Evolutionary conservation across 139 green algal genomes (phyloP).

Genomic region (Closterium sp.): DNA sequence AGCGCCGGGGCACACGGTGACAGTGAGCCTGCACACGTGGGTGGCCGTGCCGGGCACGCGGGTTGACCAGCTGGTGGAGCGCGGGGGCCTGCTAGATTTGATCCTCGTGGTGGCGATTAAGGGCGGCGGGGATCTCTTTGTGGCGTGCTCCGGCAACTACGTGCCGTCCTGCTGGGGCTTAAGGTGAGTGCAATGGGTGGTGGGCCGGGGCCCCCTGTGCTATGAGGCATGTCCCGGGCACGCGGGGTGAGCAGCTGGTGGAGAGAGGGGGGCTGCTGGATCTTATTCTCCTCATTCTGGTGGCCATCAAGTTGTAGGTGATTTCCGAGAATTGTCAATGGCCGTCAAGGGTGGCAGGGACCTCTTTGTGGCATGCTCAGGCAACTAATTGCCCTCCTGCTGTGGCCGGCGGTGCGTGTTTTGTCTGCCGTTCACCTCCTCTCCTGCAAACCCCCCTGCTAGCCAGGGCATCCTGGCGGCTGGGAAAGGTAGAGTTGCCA

Average conservation of each 20-base stretch:
- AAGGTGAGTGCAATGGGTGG: not conserved
- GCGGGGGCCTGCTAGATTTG: constrained; percentile 12
- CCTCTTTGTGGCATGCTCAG: not conserved
- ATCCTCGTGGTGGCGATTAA: constrained; percentile 33
- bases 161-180: constrained; percentile 45
- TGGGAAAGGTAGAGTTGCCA: no score
- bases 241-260: not conserved
- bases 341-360: not conserved
- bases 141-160: constrained; percentile 31
- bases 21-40: constrained; percentile 16
- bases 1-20: not conserved
- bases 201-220: not conserved
- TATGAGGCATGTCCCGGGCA: not conserved
- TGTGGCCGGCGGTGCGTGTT: not conserved
- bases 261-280: not conserved
- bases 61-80: constrained; percentile 17
- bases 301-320: no score
- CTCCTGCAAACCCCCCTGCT: no score
- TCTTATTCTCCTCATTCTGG: not conserved
- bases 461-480: no score
- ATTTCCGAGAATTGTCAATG: no score
- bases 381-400: not conserved
- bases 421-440: no score
- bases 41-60: not conserved
- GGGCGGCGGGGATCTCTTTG: constrained; percentile 37